A percentile compares a stretch with the other conserved stretches of the same genome.
Conservation (phyloP, 257 asterid species). For the Nicotiana otophora region DNA sequence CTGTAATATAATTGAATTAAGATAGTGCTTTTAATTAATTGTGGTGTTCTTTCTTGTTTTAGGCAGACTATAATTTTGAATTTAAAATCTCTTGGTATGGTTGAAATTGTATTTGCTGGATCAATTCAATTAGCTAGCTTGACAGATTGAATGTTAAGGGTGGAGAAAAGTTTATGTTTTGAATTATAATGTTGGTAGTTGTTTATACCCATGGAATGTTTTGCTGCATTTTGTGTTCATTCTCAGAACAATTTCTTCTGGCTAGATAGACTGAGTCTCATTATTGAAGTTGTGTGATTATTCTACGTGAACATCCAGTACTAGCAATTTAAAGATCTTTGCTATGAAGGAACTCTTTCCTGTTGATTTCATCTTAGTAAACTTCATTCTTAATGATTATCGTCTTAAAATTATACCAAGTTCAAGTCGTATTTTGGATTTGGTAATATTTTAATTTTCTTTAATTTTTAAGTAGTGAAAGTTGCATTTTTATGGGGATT, state of each 20-base stretch:
- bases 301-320: background rate
- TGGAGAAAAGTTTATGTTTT: background rate
- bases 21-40: too few species aligned
- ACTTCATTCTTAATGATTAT: too few species aligned
- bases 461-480: too few species aligned
- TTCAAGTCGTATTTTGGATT: too few species aligned
- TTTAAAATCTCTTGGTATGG: too few species aligned
- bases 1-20: too few species aligned
- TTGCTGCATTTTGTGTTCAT: background rate
- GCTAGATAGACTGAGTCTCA: background rate
- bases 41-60: too few species aligned
- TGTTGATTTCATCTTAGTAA: background rate
- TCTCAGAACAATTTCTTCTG: background rate
- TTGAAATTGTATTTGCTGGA: too few species aligned
- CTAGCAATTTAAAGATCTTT: background rate
- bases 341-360: background rate
- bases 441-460: too few species aligned
- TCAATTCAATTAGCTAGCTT: background rate
- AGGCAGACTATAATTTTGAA: too few species aligned
- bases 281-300: background rate
- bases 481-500: too few species aligned
- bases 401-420: too few species aligned
- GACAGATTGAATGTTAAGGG: background rate
- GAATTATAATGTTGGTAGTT: background rate
- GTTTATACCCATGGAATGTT: background rate